Evolutionary conservation across 1,284 basidiomycete genomes (phyloP), one percentile per base, ranked within the genome.

Genomic region (Caloboletus firmus): DNA sequence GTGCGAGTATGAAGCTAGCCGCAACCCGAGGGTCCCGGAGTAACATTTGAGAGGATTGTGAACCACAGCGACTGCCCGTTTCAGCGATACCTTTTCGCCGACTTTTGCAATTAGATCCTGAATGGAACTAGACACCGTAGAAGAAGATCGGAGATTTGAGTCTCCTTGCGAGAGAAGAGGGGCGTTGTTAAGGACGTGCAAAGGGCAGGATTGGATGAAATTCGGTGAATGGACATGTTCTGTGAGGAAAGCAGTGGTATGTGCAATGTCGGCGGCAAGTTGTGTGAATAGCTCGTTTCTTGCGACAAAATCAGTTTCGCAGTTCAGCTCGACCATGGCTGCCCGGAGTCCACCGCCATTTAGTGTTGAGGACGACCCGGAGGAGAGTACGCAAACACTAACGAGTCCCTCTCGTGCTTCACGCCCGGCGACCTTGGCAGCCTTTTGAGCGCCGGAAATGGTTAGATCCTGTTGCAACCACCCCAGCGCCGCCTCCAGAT

Each of bases 241-340:
- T 0, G 84, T 76, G 50, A 93, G 79, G 69, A 88, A 91, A 1
- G 95, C 94, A 26, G 90, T 85, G 1, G 93, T 95, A 63, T 93
- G 87, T 4, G 93, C 89, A 60, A 98, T 87, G 60, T 93, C 87
- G 36, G 81, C 78, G 13, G 91, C 87, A 30, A 96, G 81, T 55
- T 80, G 79, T 8, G 82, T 78, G 66, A 98, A 98, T 10, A 95
- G 79, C 55, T 89, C 84, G 67, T 94, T 96, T 60, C 92, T 78
- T 17, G 87, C 93, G 13, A 98, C 95, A 71, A 98, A 98, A 74
- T 98, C 95, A 40, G 95, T 98, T 76, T 98, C 95, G 78, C 95
- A 98, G 66, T 93, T 95, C 57, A 98, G 79, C 72, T 98, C 95
- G 55, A 98, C 79, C 79, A 98, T 91, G 13, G 88, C 85, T 7